Conservation (phyloP, 345 rosid genomes). For the Populus nigra region DNA sequence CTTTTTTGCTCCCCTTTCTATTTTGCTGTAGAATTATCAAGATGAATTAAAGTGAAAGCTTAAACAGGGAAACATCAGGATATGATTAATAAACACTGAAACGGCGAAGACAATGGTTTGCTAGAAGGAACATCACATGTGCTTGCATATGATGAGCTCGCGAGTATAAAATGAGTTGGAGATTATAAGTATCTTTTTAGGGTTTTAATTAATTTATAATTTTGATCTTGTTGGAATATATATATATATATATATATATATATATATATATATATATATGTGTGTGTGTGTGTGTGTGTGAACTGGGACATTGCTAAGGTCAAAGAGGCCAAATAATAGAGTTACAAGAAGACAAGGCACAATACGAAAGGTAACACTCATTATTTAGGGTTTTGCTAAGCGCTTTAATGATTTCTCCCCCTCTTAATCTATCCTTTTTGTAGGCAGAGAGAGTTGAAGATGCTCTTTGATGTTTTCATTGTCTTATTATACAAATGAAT, state of each 20-base stretch:
- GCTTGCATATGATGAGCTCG: conserved; percentile 51
- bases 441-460: conserved; percentile 25
- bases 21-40: not conserved
- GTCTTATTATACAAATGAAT: conserved; percentile 15
- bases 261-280: too few relatives aligned
- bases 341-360: conserved; percentile 34
- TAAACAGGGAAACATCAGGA: conserved; percentile 7
- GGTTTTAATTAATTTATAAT: conserved; percentile 18
- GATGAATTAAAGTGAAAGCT: not conserved
- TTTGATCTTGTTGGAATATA: conserved; percentile 31
- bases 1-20: not conserved
- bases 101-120: conserved; percentile 35
- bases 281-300: too few relatives aligned
- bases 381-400: not conserved
- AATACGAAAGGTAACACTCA: not conserved
- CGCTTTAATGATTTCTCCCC: not conserved
- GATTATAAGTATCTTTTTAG: conserved; percentile 18
- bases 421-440: not conserved
- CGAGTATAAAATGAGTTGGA: conserved; percentile 39
- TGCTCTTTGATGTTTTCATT: conserved; percentile 26
- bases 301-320: conserved; percentile 43
- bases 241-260: too few relatives aligned
- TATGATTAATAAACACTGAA: conserved; percentile 5
- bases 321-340: conserved; percentile 37
- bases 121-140: conserved; percentile 50